A percentile compares a stretch with the other conserved stretches of the same genome.
Evolutionary conservation across 129 eudicot genomes (phyloP).

Genomic region (Chrysanthemum seticuspe): DNA sequence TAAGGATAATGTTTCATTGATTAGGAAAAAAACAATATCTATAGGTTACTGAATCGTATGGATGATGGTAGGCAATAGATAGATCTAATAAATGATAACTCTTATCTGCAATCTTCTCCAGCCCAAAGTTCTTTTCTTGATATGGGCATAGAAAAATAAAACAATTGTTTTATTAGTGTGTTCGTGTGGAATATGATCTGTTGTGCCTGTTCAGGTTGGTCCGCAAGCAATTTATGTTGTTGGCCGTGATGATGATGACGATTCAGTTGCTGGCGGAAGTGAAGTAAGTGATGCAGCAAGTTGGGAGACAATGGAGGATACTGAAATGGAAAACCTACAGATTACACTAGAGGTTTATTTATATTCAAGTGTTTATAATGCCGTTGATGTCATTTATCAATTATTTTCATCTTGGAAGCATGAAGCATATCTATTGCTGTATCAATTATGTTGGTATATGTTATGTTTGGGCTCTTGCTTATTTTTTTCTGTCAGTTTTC

Average conservation of each 20-base stretch:
- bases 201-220: conserved; percentile 63
- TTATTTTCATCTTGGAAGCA: conserved; percentile 22
- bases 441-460: neutral
- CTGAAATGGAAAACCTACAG: conserved; percentile 59
- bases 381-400: conserved; percentile 1
- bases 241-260: conserved; percentile 77
- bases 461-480: conserved; percentile 4
- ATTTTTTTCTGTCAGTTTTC: neutral
- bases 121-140: too few relatives aligned
- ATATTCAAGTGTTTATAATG: conserved; percentile 17
- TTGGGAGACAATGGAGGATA: conserved; percentile 98
- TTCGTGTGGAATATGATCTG: conserved; percentile 7
- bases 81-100: too few relatives aligned
- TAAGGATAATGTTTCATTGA: neutral
- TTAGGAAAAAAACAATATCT: neutral
- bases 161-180: too few relatives aligned
- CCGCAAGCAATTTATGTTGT: conserved; percentile 99
- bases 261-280: conserved; percentile 79
- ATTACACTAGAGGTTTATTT: conserved; percentile 56
- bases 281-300: conserved; percentile 91
- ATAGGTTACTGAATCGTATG: neutral
- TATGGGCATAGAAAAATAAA: too few relatives aligned
- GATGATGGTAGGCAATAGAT: too few relatives aligned
- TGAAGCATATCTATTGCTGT: neutral
- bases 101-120: too few relatives aligned